These are phyloP conservation scores for Isabelozyma gotoi DNA, from an alignment of 805 yeast species.

Conservation along the genomic window DNA sequence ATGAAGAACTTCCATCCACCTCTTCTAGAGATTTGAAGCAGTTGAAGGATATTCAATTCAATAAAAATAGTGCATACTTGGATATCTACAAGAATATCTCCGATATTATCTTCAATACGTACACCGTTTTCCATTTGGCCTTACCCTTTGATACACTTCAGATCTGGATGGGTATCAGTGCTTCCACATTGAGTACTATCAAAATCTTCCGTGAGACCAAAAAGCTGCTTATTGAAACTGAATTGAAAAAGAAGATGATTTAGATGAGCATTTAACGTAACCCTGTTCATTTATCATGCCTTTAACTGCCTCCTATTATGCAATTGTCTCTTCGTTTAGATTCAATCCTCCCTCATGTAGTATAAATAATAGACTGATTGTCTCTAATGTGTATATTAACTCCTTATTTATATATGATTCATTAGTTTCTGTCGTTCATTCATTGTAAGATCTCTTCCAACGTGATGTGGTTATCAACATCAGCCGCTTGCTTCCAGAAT, in stretches of 20 bases:
- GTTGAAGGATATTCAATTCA: constrained; percentile 34
- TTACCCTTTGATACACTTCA: constrained; percentile 41
- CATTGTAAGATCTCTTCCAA: constrained; percentile 28
- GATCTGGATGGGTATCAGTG: constrained; percentile 47
- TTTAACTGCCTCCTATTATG: no score
- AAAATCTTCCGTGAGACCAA: constrained; percentile 40
- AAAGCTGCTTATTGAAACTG: constrained; percentile 19
- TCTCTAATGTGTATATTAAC: no score
- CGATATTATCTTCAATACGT: constrained; percentile 40
- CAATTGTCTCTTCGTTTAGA: background rate
- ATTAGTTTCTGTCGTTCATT: constrained; percentile 1
- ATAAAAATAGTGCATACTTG: constrained; percentile 34
- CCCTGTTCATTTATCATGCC: no score
- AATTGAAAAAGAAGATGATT: background rate
- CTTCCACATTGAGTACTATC: constrained; percentile 35
- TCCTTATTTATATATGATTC: background rate
- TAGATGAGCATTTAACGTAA: background rate
- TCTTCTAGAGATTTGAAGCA: constrained; percentile 16
- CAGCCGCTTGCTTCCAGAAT: constrained; percentile 78
- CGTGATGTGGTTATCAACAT: constrained; percentile 32
- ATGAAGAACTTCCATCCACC: constrained; percentile 11
- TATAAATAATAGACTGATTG: background rate
- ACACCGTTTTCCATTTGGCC: constrained; percentile 37
- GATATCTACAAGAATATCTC: constrained; percentile 40
- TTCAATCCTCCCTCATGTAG: background rate